A percentile compares a stretch with the other conserved stretches of the same genome.
Evolutionary conservation across 148 eudicot genomes (phyloP).

Genomic region (Talinum fruticosum): DNA sequence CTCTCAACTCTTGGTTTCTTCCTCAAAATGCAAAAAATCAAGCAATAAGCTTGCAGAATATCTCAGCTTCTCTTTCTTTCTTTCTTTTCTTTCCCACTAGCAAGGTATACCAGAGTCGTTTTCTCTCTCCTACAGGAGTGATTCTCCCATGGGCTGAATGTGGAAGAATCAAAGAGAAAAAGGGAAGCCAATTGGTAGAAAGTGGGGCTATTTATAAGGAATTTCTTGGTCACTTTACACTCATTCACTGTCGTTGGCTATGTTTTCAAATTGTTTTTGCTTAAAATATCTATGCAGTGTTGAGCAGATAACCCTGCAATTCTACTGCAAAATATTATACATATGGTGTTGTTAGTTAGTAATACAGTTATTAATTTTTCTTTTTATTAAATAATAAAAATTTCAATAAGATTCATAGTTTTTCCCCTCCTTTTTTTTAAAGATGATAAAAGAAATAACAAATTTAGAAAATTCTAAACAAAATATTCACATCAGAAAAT

Average conservation of each 20-base stretch:
- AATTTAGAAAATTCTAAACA: too few species aligned
- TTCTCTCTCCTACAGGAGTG: not conserved
- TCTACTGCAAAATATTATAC: too few species aligned
- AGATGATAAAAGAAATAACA: too few species aligned
- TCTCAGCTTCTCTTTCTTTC: too few species aligned
- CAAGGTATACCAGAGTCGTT: not conserved
- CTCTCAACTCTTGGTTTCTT: not conserved
- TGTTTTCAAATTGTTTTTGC: not conserved
- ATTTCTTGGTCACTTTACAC: not conserved
- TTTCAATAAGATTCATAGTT: too few species aligned
- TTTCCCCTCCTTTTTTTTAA: too few species aligned
- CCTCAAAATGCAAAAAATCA: conserved; percentile 2
- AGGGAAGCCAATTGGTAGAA: not conserved
- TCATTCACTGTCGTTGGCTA: not conserved
- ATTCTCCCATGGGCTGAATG: conserved; percentile 1
- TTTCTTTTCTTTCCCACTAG: not conserved
- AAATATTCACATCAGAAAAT: too few species aligned
- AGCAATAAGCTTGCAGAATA: conserved; percentile 5
- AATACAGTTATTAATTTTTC: too few species aligned
- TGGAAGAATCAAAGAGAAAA: conserved; percentile 10
- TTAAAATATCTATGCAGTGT: too few species aligned
- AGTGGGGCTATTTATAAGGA: conserved; percentile 1
- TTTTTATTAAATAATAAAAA: too few species aligned
- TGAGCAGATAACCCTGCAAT: too few species aligned
- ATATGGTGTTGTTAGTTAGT: too few species aligned